Evolutionary conservation across 495 filamentous ascomycete genomes (phyloP).

Genomic region (Wilcoxina mikolae): DNA sequence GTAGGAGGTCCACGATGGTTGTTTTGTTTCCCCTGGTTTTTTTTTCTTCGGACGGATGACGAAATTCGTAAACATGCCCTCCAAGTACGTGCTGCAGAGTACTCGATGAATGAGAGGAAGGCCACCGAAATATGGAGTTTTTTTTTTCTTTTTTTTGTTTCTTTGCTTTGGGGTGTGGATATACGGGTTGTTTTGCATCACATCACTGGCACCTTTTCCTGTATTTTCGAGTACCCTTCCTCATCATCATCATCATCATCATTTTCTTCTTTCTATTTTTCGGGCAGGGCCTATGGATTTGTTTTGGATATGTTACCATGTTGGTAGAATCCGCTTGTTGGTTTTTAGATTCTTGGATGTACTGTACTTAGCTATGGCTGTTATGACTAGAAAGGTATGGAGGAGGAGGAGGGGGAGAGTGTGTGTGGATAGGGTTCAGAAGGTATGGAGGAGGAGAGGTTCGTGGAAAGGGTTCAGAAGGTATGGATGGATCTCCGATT

Average conservation of each 20-base stretch:
- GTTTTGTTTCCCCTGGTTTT: neutral
- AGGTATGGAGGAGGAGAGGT: too few relatives aligned
- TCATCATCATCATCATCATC: too few relatives aligned
- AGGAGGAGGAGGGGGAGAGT: too few relatives aligned
- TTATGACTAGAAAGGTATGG: too few relatives aligned
- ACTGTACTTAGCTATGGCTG: too few relatives aligned
- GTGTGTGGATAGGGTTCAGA: too few relatives aligned
- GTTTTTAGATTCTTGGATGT: too few relatives aligned
- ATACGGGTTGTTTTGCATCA: neutral
- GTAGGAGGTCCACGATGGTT: neutral
- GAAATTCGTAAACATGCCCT: neutral
- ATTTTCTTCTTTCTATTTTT: neutral
- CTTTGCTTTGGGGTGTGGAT: neutral
- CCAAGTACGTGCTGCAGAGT: constrained; percentile 3
- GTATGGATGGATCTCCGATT: too few relatives aligned
- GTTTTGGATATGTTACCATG: neutral
- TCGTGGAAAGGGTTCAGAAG: too few relatives aligned
- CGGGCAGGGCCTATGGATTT: neutral
- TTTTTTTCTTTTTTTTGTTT: neutral
- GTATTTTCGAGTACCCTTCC: constrained; percentile 1
- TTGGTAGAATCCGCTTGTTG: too few relatives aligned
- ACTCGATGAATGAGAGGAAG: constrained; percentile 8
- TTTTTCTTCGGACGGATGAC: neutral
- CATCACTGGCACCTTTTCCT: neutral
- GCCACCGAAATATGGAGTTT: constrained; percentile 2